Evolutionary conservation across 192 early-diverging fungal genomes (phyloP), one percentile per base, ranked within the genome.

Genomic region (Coemansia sp.): DNA sequence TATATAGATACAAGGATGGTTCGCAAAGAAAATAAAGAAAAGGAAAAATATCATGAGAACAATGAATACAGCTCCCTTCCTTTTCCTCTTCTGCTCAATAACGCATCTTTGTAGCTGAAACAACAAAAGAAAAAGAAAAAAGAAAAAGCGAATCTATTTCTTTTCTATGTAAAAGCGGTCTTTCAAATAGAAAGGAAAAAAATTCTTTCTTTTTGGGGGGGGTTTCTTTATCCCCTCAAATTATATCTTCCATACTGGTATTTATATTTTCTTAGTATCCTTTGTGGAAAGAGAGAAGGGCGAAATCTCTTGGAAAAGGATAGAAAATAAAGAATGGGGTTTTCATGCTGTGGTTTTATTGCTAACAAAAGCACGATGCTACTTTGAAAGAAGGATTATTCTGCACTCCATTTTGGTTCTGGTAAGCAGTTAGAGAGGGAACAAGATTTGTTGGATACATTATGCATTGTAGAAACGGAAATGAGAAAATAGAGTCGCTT

Each of bases 391-490:
- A 26, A 3, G 26, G 26, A 26, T 26, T 26, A 26, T 26, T 54
- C 19, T 54, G 51, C 12, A 54, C 51, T 54, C 51, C 51, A 54
- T 54, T 26, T 54, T 54, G 21, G 51, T 22, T 26, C 19, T 21
- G 22, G 51, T 54, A 54, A 54, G 51, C 26, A 26, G 26, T 2
- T 26, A 26, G 21, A 9, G 9, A 1, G 21, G 51, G 21, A 26
- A 26, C 8, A 26, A 13, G 8, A 8, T 54, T 21, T 21, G 9
- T 21, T 12, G 18, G 16, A 41, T 9, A 13, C 57, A 16, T 59
- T 59, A 16, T 41, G 15, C 57, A 59, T 59, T 59, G 57, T 18
- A 40, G 57, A 59, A 59, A 59, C 51, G 13, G 51, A 54, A 26
- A 54, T 22, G 12, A 26, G 19, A 59, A 47, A 47, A 59, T 59